Evolutionary conservation across 2,329 filamentous ascomycete species (phyloP).

Genomic region (Dendryphion nanum): DNA sequence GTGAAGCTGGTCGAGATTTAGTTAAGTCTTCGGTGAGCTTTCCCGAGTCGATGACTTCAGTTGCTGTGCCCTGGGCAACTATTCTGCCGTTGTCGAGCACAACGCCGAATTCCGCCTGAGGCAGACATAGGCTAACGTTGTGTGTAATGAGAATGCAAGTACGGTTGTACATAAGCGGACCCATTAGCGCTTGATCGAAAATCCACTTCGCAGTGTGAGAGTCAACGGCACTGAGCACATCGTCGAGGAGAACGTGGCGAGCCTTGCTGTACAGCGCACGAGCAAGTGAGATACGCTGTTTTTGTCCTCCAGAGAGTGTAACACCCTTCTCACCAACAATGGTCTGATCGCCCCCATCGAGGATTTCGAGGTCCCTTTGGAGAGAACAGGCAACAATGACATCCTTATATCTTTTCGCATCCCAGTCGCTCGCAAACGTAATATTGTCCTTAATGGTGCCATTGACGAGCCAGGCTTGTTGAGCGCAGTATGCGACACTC

Average conservation of each 20-base stretch:
- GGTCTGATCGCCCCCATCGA: slow-evolving; percentile 89
- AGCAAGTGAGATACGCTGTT: slow-evolving; percentile 95
- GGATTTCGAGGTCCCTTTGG: slow-evolving; percentile 85
- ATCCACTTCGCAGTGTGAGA: slow-evolving; percentile 98
- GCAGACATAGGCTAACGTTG: slow-evolving; percentile 85
- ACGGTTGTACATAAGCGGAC: slow-evolving; percentile 80
- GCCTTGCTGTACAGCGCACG: slow-evolving; percentile 96
- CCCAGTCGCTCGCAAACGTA: slow-evolving; percentile 76
- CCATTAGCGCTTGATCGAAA: slow-evolving; percentile 87
- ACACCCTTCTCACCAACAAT: slow-evolving; percentile 97
- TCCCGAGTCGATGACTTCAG: slow-evolving; percentile 80
- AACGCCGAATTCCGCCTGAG: slow-evolving; percentile 76
- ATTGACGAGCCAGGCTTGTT: slow-evolving; percentile 96
- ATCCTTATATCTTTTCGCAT: slow-evolving; percentile 79
- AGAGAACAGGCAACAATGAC: slow-evolving; percentile 90
- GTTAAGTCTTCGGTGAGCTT: slow-evolving; percentile 82
- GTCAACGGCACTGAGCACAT: slow-evolving; percentile 94
- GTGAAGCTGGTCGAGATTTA: slow-evolving; percentile 71
- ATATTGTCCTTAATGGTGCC: slow-evolving; percentile 96
- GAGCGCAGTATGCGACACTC: slow-evolving; percentile 92
- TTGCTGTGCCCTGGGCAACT: slow-evolving; percentile 70
- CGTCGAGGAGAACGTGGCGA: slow-evolving; percentile 85
- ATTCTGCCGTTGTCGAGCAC: slow-evolving; percentile 85
- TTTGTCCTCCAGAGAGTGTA: slow-evolving; percentile 92
- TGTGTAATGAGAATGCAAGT: slow-evolving; percentile 97